phyloP scores from a whole-genome alignment of 106 monocot species.

The Allium cepa region DNA sequence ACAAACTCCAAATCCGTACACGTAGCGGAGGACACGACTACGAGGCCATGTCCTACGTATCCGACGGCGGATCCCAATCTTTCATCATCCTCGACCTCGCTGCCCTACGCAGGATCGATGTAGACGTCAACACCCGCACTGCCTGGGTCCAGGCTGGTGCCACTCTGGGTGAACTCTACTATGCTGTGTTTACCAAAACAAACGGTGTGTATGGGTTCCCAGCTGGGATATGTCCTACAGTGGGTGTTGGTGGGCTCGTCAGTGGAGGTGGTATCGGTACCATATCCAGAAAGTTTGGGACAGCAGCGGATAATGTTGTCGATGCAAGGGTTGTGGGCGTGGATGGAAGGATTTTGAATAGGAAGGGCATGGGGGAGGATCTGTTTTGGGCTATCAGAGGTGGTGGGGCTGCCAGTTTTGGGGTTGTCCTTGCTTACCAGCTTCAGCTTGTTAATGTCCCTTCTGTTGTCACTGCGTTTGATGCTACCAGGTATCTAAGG shows the following conservation, averaged over 20 bases:
- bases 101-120: constrained; percentile 19
- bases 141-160: constrained; percentile 66
- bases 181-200: constrained; percentile 12
- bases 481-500: constrained; percentile 7
- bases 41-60: constrained; percentile 51
- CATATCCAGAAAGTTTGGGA: constrained; percentile 32
- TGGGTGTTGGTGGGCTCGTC: constrained; percentile 47
- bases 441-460: constrained; percentile 40
- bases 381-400: constrained; percentile 68
- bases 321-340: constrained; percentile 31
- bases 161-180: constrained; percentile 51
- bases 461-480: constrained; percentile 29
- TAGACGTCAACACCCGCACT: constrained; percentile 11
- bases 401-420: constrained; percentile 49
- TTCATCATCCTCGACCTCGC: constrained; percentile 32
- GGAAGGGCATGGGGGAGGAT: constrained; percentile 59
- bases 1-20: constrained; percentile 15
- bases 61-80: background rate
- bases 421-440: constrained; percentile 34
- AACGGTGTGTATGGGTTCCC: constrained; percentile 23
- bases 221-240: constrained; percentile 30
- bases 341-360: constrained; percentile 24
- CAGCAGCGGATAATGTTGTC: constrained; percentile 34
- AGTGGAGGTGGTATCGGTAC: constrained; percentile 49
- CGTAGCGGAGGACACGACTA: constrained; percentile 74